phyloP scores from a whole-genome alignment of 2,329 filamentous ascomycete genomes.

The Sclerotinia glacialis region DNA sequence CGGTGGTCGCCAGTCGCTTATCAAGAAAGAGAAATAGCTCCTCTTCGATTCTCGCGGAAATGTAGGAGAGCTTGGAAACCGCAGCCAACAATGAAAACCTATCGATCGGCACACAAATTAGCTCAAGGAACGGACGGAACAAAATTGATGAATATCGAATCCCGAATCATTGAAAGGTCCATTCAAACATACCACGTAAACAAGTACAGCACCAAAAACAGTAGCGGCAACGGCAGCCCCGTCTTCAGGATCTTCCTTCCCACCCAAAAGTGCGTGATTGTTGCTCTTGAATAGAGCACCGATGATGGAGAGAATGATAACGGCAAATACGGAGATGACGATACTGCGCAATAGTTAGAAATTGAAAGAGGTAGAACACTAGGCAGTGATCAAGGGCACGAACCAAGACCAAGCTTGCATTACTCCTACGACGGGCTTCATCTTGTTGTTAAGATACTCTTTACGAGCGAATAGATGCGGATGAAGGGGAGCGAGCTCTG shows the following conservation, averaged over 20 bases:
- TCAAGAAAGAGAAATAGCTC: conserved; percentile 70
- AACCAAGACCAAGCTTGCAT: conserved; percentile 96
- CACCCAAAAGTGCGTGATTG: conserved; percentile 81
- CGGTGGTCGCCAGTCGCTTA: conserved; percentile 3
- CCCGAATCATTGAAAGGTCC: conserved; percentile 11
- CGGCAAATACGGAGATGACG: conserved; percentile 63
- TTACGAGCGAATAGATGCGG: background rate
- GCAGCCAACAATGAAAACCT: conserved; percentile 92
- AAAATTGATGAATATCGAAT: background rate
- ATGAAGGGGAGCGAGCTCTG: background rate
- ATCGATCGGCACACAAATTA: conserved; percentile 4
- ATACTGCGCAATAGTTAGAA: conserved; percentile 53
- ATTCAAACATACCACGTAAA: conserved; percentile 74
- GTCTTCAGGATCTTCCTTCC: conserved; percentile 59
- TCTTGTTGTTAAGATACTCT: conserved; percentile 41
- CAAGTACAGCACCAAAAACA: conserved; percentile 81
- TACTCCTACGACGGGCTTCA: conserved; percentile 93
- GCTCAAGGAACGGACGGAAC: background rate
- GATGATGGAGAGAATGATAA: conserved; percentile 62
- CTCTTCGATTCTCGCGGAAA: conserved; percentile 75
- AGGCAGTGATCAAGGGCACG: conserved; percentile 38
- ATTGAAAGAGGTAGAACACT: conserved; percentile 16
- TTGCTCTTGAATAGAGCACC: conserved; percentile 72
- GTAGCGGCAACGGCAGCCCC: conserved; percentile 76
- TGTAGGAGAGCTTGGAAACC: conserved; percentile 85